Conservation (phyloP, 106 monocot species). For the Triglochin maritima region DNA sequence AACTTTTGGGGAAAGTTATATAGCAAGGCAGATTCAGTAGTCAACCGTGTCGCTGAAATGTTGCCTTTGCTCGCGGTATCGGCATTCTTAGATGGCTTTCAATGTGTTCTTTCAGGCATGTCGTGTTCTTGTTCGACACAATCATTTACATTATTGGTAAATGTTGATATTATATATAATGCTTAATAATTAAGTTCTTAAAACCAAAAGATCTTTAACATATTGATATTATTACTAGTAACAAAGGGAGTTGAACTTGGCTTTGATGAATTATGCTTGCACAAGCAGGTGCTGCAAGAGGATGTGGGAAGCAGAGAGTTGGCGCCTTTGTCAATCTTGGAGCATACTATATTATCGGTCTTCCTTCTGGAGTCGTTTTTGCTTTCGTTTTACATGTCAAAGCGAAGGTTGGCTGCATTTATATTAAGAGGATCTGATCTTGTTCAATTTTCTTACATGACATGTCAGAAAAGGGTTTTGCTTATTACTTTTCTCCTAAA, state of each 20-base stretch:
- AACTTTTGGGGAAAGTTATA: slow-evolving; percentile 40
- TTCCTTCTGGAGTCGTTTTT: slow-evolving; percentile 54
- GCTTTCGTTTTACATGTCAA: slow-evolving; percentile 47
- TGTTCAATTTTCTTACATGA: neutral
- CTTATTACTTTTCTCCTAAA: neutral
- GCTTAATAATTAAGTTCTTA: too few relatives aligned
- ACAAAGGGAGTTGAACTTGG: too few relatives aligned
- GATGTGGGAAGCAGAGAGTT: slow-evolving; percentile 60
- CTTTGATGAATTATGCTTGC: too few relatives aligned
- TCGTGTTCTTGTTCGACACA: too few relatives aligned
- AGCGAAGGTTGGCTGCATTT: slow-evolving; percentile 44
- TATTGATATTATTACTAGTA: too few relatives aligned
- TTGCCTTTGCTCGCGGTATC: slow-evolving; percentile 41
- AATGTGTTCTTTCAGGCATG: slow-evolving; percentile 58
- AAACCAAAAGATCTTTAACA: too few relatives aligned
- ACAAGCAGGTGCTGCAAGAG: slow-evolving; percentile 43
- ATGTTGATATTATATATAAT: too few relatives aligned
- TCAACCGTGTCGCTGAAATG: slow-evolving; percentile 43
- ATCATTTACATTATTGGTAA: too few relatives aligned
- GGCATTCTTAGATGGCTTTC: slow-evolving; percentile 31
- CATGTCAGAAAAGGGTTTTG: neutral
- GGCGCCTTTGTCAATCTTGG: slow-evolving; percentile 62
- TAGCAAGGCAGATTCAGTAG: slow-evolving; percentile 51
- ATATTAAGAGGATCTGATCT: too few relatives aligned
- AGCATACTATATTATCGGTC: slow-evolving; percentile 58